Percentiles rank a stretch among this genome's conserved stretches.
Evolutionary conservation across 495 filamentous ascomycete genomes (phyloP).

Genomic region (Penicillium ochrochloron): DNA sequence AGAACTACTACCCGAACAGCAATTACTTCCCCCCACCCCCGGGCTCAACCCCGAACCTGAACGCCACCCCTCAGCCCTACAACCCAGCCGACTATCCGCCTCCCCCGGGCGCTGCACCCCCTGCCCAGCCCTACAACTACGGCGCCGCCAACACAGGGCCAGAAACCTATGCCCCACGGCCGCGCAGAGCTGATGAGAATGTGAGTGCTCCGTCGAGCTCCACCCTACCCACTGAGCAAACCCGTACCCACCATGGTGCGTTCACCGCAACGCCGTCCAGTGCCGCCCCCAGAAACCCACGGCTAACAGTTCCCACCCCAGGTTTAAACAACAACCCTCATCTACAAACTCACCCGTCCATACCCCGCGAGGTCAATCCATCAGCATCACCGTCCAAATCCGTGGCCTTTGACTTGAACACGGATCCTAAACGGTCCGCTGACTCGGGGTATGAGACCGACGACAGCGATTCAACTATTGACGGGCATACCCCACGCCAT

Average conservation of each 20-base stretch:
- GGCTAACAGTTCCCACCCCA: constrained; percentile 22
- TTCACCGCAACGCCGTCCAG: constrained; percentile 37
- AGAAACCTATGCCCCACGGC: constrained; percentile 47
- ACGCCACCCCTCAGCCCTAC: constrained; percentile 37
- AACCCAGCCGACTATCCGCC: constrained; percentile 52
- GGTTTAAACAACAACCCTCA: constrained; percentile 29
- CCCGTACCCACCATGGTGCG: constrained; percentile 50
- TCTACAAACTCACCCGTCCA: neutral
- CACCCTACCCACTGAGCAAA: constrained; percentile 43
- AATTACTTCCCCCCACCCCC: constrained; percentile 52
- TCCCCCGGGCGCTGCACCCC: constrained; percentile 48
- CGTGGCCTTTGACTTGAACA: constrained; percentile 42
- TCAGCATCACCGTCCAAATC: constrained; percentile 38
- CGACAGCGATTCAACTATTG: constrained; percentile 47
- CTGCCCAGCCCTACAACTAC: constrained; percentile 50
- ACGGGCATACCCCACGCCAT: constrained; percentile 20
- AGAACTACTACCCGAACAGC: constrained; percentile 44
- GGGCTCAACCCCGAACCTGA: constrained; percentile 39
- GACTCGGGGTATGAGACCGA: constrained; percentile 49
- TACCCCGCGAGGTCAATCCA: constrained; percentile 32
- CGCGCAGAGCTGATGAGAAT: constrained; percentile 58
- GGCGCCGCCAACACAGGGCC: constrained; percentile 42
- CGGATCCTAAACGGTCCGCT: constrained; percentile 16
- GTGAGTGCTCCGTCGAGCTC: constrained; percentile 54
- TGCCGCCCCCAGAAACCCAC: constrained; percentile 1